A percentile compares a stretch with the other conserved stretches of the same genome.
phyloP scores from a whole-genome alignment of 495 filamentous ascomycete species.

The Trichoderma virens region DNA sequence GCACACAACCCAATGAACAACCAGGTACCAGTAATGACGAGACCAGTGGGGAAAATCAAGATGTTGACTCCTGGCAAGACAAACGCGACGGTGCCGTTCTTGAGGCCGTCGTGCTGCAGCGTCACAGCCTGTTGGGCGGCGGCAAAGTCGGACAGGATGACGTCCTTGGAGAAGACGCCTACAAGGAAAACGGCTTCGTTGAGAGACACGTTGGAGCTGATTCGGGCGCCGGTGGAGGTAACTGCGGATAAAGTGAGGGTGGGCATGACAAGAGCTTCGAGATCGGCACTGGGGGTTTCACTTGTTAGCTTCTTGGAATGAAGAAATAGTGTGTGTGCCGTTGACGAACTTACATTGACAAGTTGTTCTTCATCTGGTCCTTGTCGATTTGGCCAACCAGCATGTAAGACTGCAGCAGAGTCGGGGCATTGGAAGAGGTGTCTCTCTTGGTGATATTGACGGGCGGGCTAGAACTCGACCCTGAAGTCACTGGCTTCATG shows the following conservation, averaged over 20 bases:
- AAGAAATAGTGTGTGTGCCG: slow-evolving; percentile 7
- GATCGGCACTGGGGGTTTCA: slow-evolving; percentile 31
- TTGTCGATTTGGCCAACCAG: slow-evolving; percentile 48
- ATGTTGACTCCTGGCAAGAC: slow-evolving; percentile 59
- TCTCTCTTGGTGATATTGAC: not conserved
- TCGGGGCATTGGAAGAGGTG: not conserved
- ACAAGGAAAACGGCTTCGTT: slow-evolving; percentile 62
- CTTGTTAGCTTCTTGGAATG: not conserved
- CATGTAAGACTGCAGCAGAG: slow-evolving; percentile 41
- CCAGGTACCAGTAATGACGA: slow-evolving; percentile 60
- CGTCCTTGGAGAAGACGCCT: slow-evolving; percentile 53
- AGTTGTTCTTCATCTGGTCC: slow-evolving; percentile 28
- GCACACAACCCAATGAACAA: slow-evolving; percentile 42
- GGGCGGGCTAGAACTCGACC: not conserved
- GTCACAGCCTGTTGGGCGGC: slow-evolving; percentile 34
- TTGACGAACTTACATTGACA: slow-evolving; percentile 31
- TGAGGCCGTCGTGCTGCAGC: slow-evolving; percentile 22
- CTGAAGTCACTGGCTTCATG: slow-evolving; percentile 14
- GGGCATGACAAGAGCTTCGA: slow-evolving; percentile 56
- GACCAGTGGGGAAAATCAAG: slow-evolving; percentile 58
- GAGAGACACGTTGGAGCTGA: slow-evolving; percentile 55
- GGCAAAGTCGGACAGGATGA: slow-evolving; percentile 33
- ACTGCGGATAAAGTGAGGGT: slow-evolving; percentile 49
- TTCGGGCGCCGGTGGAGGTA: slow-evolving; percentile 30
- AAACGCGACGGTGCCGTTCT: slow-evolving; percentile 44